Base-by-base conservation (phyloP, 1,139 yeast genomes). In the Zygosaccharomyces sapae region DNA sequence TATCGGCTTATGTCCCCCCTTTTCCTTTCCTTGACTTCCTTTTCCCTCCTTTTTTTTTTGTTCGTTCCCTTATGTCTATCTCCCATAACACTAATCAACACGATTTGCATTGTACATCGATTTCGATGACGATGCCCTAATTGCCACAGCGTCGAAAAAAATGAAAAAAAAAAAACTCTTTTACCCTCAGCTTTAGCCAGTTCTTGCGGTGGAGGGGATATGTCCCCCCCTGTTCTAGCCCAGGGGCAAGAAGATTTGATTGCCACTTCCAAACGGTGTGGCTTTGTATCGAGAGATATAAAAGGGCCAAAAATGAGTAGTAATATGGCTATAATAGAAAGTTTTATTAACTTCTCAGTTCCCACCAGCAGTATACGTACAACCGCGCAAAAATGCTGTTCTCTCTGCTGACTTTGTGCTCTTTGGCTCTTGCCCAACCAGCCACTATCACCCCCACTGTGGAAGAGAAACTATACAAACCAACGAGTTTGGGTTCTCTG, bases 91-190 rank as follows among this genome's bases (percentile, higher is more conserved):
- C 34, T 8, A 13, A 16, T 31, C 19, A 31, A 22, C 25, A 9
- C 34, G 34, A 31, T 31, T 31, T 31, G 34, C 34, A 31, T 31
- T 31, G 34, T 31, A 13, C 34, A 31, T 31, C 34, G 34, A 31
- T 31, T 31, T 31, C 34, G 34, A 31, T 31, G 34, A 31, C 18
- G 19, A 31, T 31, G 8, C 34, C 34, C 19, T 31, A 31, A 31
- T 31, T 13, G 18, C 19, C 34, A 31, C 10, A 31, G 18, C 9
- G 9, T 7, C 7, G 18, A 31, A 22, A 22, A 22, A 22, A 22
- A 22, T 9, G 7, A 22, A 22, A 31, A n/a, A 13, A 31, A 30
- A 31, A 31, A 31, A 31, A 12, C 34, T 31, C 13, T 31, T 31
- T 31, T 31, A 31, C 34, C 34, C 34, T 31, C 34, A 31, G 18